Base-by-base conservation (phyloP, 768 basidiomycete genomes). In the Trametes sanguinea region DNA sequence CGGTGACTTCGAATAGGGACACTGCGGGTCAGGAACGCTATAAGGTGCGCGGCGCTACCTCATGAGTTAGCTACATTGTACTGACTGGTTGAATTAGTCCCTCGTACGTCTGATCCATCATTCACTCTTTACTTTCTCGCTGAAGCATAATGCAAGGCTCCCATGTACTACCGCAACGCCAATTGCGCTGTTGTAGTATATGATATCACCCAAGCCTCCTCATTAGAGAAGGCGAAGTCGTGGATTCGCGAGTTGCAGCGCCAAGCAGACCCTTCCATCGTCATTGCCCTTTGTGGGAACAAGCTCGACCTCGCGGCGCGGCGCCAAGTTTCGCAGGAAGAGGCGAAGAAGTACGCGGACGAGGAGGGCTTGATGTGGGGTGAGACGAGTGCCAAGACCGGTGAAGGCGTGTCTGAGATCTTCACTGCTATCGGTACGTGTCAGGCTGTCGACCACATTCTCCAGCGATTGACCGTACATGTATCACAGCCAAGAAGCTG, bases 201-300 rank as follows among this genome's bases (percentile, higher is more conserved):
- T 74, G 97, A 99, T 76, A 95, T 99, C 74, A 98, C 97, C 44
- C 90, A 94, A 72, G 73, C 89, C 7, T 82, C 93, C 27, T 96
- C 95, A 2, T 85, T 96, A 65, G 93, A 96, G 79, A 97, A 96
- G 77, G 96, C 96, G 32, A 89, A 90, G 68, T 88, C 88, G 65
- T 98, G 96, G 96, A 95, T 98, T 72, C 84, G 91, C 54, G 95
- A 98, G 75, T 86, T 98, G 2, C 95, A 97, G 72, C 93, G 95
- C 57, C 95, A 98, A 77, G 96, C 95, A 59, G 96, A 98, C 73
- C 95, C 96, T 6, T 92, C 89, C 46, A 98, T 97, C 80, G 86
- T 96, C 69, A 96, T 98, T 73, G 91, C 94, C 43, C 86, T 98
- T 39, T 96, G 94, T 61, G 96, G 96, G 51, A 98, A 98, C 83